Conservation (phyloP, 768 basidiomycete genomes). For the Lepiota subincarnata region DNA sequence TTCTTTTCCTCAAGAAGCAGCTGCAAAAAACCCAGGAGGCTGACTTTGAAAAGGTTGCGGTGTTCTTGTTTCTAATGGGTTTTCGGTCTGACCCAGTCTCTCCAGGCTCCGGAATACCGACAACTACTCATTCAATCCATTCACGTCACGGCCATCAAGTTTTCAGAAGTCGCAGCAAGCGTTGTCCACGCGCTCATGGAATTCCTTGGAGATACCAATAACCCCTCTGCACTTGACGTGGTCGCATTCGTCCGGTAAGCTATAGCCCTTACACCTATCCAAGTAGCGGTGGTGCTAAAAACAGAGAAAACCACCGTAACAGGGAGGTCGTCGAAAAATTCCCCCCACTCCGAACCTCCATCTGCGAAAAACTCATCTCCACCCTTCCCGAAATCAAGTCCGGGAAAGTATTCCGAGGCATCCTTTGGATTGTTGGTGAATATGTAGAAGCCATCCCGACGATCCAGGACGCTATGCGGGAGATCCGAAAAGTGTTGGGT, state of each 20-base stretch:
- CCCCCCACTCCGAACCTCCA: conserved; percentile 75
- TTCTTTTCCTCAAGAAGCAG: conserved; percentile 95
- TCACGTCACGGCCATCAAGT: conserved; percentile 92
- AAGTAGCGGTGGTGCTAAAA: not conserved
- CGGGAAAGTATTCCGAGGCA: conserved; percentile 93
- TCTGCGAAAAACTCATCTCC: conserved; percentile 79
- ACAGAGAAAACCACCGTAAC: not conserved
- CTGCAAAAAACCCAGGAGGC: conserved; percentile 89
- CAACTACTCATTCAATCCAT: conserved; percentile 97
- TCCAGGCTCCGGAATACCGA: conserved; percentile 89
- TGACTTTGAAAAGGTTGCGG: conserved; percentile 82
- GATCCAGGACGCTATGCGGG: conserved; percentile 69
- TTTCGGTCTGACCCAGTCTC: not conserved
- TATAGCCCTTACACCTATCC: not conserved
- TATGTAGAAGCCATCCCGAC: conserved; percentile 70
- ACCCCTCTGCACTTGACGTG: conserved; percentile 92
- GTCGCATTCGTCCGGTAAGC: conserved; percentile 60
- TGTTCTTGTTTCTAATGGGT: not conserved
- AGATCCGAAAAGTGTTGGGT: conserved; percentile 82
- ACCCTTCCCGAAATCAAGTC: conserved; percentile 88
- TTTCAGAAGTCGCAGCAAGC: conserved; percentile 93
- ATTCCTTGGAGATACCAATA: conserved; percentile 92
- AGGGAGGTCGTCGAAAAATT: conserved; percentile 98
- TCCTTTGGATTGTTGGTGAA: conserved; percentile 98
- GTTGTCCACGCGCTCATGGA: conserved; percentile 94